Percentiles rank a stretch among this genome's conserved stretches.
phyloP scores from a whole-genome alignment of 208 protist genomes.

The Acanthamoeba castellanii region DNA sequence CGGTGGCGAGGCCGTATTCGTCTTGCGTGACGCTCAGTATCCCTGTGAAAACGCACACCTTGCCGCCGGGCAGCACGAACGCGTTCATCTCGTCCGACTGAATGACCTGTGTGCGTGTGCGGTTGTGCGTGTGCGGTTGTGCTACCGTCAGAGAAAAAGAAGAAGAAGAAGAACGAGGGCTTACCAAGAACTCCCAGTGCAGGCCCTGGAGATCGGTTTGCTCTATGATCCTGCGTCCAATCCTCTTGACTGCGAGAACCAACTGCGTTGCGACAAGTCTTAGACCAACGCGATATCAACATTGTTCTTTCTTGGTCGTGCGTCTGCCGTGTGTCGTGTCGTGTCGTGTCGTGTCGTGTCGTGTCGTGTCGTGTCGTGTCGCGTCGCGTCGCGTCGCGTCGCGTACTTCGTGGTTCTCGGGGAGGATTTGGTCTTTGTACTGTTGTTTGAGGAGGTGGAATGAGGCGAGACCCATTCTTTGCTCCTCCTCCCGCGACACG shows the following conservation, averaged over 20 bases:
- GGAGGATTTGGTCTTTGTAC: constrained; percentile 26
- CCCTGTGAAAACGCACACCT: constrained; percentile 72
- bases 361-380: too few species aligned
- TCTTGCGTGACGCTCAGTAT: constrained; percentile 39
- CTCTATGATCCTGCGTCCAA: constrained; percentile 53
- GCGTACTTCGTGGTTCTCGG: constrained; percentile 50
- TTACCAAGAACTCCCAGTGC: constrained; percentile 69
- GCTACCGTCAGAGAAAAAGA: neutral
- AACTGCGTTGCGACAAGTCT: neutral
- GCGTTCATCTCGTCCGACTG: constrained; percentile 63
- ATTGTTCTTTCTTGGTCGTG: neutral
- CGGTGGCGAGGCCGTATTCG: constrained; percentile 66
- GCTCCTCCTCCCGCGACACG: constrained; percentile 53
- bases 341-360: too few species aligned
- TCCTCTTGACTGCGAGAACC: neutral
- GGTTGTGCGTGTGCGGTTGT: neutral
- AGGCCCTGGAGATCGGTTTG: neutral
- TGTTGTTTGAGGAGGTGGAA: constrained; percentile 58
- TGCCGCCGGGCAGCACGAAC: constrained; percentile 68
- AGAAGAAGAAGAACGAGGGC: neutral
- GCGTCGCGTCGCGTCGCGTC: too few species aligned
- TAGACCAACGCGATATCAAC: neutral
- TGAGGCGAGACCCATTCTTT: constrained; percentile 35
- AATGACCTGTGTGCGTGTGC: neutral
- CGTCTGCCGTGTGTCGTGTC: too few species aligned